Evolutionary conservation across 1,284 basidiomycete genomes (phyloP).

Genomic region (Ustilago tritici): DNA sequence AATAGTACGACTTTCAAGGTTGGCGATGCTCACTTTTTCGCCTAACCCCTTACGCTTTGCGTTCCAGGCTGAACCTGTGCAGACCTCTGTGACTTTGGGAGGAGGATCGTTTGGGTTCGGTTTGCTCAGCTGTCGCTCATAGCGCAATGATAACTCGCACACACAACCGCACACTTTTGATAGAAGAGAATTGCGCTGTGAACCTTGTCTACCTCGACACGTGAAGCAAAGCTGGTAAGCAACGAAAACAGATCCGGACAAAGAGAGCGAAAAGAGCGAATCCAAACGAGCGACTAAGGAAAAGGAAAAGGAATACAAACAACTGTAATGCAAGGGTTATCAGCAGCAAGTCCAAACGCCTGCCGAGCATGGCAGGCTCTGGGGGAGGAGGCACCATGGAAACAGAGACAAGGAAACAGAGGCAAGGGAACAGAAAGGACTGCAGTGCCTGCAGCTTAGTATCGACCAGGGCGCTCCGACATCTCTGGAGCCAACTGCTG

Average conservation of each 20-base stretch:
- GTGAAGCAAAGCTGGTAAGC: background rate
- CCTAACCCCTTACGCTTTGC: conserved; percentile 17
- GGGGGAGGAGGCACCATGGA: background rate
- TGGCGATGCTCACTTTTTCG: conserved; percentile 54
- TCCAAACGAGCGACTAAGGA: background rate
- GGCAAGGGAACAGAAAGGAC: conserved; percentile 9
- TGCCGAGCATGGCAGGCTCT: background rate
- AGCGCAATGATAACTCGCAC: background rate
- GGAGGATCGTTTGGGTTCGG: background rate
- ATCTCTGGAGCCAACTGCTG: conserved; percentile 49
- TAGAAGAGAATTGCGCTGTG: too few species aligned
- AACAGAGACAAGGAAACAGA: background rate
- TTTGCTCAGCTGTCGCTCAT: background rate
- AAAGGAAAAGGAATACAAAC: background rate
- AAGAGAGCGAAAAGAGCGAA: background rate
- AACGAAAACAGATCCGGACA: background rate
- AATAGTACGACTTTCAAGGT: conserved; percentile 58
- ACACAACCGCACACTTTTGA: background rate
- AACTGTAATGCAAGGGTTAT: background rate
- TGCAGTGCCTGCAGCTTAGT: conserved; percentile 10
- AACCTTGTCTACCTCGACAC: too few species aligned
- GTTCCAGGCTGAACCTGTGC: background rate
- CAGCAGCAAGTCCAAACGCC: background rate
- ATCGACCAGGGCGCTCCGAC: conserved; percentile 31
- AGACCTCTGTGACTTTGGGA: background rate